phyloP scores from a whole-genome alignment of 192 early-diverging fungal species.

The Coemansia sp. region DNA sequence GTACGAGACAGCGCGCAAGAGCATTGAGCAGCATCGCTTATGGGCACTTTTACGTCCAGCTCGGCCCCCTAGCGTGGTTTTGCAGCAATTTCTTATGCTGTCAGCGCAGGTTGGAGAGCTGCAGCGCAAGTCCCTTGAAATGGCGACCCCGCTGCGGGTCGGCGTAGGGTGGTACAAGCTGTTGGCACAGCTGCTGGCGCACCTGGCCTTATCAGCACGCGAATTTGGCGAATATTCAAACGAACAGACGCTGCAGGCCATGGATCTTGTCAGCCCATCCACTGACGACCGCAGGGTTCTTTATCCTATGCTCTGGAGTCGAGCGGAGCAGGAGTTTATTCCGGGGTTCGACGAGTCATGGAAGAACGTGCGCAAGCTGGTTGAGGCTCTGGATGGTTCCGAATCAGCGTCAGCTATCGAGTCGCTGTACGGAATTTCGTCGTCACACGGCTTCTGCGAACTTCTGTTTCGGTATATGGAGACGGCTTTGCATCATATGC shows the following conservation, averaged over 20 bases:
- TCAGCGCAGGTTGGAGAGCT: slow-evolving; percentile 33
- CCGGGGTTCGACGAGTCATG: slow-evolving; percentile 20
- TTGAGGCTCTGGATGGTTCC: slow-evolving; percentile 9
- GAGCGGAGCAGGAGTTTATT: slow-evolving; percentile 2
- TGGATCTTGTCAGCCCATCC: slow-evolving; percentile 22
- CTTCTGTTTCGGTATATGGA: slow-evolving; percentile 18
- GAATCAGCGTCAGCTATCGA: not conserved
- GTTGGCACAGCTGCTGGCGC: slow-evolving; percentile 21
- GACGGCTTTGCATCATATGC: slow-evolving; percentile 21
- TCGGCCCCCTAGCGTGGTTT: slow-evolving; percentile 9
- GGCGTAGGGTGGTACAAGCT: slow-evolving; percentile 28
- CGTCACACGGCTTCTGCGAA: slow-evolving; percentile 28
- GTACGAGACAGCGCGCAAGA: not conserved
- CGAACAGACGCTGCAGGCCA: slow-evolving; percentile 13
- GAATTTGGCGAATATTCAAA: slow-evolving; percentile 22
- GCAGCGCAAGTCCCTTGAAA: slow-evolving; percentile 11
- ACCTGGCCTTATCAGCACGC: slow-evolving; percentile 25
- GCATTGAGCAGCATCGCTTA: slow-evolving; percentile 1
- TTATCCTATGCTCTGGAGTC: slow-evolving; percentile 26
- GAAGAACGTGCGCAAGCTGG: slow-evolving; percentile 12
- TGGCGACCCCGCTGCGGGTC: slow-evolving; percentile 11
- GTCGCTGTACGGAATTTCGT: slow-evolving; percentile 10
- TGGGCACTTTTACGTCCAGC: slow-evolving; percentile 41
- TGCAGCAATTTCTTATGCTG: slow-evolving; percentile 35
- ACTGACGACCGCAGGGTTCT: slow-evolving; percentile 8